Evolutionary conservation across 1,284 basidiomycete genomes (phyloP), one percentile per base, ranked within the genome.

Genomic region (Vanrija pseudolonga): DNA sequence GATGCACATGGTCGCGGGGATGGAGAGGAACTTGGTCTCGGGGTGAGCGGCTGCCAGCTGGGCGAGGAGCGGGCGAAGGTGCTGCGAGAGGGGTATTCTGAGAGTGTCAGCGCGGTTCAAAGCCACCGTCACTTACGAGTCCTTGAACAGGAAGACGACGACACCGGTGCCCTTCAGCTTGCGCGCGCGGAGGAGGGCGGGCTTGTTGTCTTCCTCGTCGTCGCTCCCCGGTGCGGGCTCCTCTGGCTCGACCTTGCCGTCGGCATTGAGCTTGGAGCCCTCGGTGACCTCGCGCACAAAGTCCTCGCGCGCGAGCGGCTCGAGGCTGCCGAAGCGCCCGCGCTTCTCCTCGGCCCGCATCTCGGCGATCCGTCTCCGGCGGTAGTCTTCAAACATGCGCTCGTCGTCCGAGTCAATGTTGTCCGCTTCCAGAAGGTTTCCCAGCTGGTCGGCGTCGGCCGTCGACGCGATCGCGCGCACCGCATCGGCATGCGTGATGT

Each of bases 201-300:
- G 7, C 12, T 66, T 61, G 14, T 65, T 55, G 20, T 58, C 64
- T 63, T 72, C 58, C 43, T 66, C 67, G 23, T 69, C 65, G 18
- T 62, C 64, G 28, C 62, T 56, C 24, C 66, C 63, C 17, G 60
- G 80, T 28, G 67, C 72, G n/a, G n/a, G n/a, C 17, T 67, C 67
- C 43, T 83, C 82, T 53, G 82, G 79, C 26, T 57, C 46, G 9
- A 49, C 49, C 24, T 83, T 77, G 41, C 87, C 87, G 8, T 85
- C 84, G 51, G 87, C 84, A 59, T 83, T 79, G 3, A 83, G 72
- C 61, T 83, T 84, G 73, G 92, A 96, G 1, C 90, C 90, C 55
- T 98, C 93, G 0, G 94, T 98, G 17, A 98, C 90, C 68, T 98
- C 91, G 48, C 88, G 81, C 32, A 89, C 95, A 75, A 98, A 98